Percentiles rank a stretch among this genome's conserved stretches.
These are phyloP conservation scores for Clonostachys rhizophaga DNA, from an alignment of 2,329 filamentous ascomycete species.

Conservation along the genomic window DNA sequence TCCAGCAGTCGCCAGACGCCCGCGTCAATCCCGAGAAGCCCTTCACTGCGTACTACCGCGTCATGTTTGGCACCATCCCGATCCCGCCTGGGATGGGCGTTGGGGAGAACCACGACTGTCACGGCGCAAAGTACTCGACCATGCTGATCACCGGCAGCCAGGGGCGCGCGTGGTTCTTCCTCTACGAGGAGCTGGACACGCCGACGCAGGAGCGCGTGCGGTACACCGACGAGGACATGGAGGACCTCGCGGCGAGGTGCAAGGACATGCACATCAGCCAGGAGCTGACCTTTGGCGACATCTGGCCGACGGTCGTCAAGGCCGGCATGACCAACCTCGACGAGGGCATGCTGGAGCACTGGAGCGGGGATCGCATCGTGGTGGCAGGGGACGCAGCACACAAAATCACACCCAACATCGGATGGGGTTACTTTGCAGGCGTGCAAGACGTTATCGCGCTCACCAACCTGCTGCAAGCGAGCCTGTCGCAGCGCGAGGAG, in stretches of 20 bases:
- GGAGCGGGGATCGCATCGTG: constrained; percentile 16
- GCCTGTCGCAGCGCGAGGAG: not conserved
- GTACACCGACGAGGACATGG: constrained; percentile 22
- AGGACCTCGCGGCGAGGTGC: constrained; percentile 11
- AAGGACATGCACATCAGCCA: constrained; percentile 15
- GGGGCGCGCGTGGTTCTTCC: constrained; percentile 11
- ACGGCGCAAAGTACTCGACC: constrained; percentile 10
- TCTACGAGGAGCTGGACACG: constrained; percentile 16
- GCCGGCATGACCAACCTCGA: constrained; percentile 16
- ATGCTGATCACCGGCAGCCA: constrained; percentile 13
- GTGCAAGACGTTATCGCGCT: constrained; percentile 16
- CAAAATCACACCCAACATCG: constrained; percentile 21
- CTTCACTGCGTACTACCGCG: constrained; percentile 1
- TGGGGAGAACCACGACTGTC: constrained; percentile 9
- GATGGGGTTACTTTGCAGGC: constrained; percentile 19
- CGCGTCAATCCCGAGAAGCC: constrained; percentile 1
- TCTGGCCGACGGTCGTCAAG: constrained; percentile 8
- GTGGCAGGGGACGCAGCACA: constrained; percentile 21
- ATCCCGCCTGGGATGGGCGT: not conserved
- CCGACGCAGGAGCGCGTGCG: constrained; percentile 13
- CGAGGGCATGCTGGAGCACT: constrained; percentile 19
- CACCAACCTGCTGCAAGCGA: constrained; percentile 12
- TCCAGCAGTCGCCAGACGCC: not conserved
- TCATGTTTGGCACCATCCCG: constrained; percentile 2
- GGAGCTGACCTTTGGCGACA: constrained; percentile 15